Conservation (phyloP, 441 rosid genomes). For the Populus hybrid region DNA sequence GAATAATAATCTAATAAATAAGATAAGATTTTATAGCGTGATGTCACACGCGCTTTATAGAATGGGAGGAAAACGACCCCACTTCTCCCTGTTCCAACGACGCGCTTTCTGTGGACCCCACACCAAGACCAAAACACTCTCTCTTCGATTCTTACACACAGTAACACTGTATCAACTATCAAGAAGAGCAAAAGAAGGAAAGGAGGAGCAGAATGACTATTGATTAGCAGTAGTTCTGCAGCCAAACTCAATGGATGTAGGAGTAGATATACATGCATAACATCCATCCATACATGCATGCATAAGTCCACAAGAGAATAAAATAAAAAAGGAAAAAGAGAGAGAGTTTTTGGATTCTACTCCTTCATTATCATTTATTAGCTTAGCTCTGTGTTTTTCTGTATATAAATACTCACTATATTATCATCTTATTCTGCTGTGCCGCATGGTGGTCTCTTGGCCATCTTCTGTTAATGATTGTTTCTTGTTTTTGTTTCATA, state of each 20-base stretch:
- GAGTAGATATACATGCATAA: background rate
- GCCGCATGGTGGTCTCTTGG: slow-evolving; percentile 33
- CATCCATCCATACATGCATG: background rate
- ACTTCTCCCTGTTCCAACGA: background rate
- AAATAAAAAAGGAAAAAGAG: background rate
- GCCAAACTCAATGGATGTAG: background rate
- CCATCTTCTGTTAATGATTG: slow-evolving; percentile 6
- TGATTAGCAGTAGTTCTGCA: background rate
- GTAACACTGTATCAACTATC: background rate
- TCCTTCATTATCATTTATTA: background rate
- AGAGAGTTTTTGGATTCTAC: background rate
- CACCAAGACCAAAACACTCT: background rate
- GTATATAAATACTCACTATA: background rate
- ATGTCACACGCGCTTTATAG: background rate
- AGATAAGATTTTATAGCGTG: background rate
- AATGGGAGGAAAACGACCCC: background rate
- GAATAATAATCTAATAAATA: background rate
- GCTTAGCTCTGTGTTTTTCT: background rate
- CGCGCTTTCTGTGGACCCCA: background rate
- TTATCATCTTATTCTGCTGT: background rate
- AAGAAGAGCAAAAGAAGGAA: background rate
- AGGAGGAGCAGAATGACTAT: background rate
- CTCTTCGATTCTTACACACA: background rate
- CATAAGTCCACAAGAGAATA: background rate
- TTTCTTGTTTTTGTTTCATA: background rate